Base-by-base conservation (phyloP, 257 asterid genomes). In the Catharanthus roseus region DNA sequence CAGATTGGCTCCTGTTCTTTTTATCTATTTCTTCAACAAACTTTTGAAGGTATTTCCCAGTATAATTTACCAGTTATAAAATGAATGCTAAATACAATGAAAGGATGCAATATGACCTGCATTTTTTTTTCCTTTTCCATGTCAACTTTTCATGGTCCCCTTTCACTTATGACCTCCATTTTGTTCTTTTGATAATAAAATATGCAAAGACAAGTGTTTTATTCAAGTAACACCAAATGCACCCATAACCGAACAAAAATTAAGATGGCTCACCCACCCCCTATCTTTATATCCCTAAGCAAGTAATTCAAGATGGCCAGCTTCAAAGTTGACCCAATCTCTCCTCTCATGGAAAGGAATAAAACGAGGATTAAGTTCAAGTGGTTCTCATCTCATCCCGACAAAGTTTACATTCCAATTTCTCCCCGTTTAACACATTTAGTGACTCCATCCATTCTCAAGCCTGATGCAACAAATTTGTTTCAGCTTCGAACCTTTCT, bases 401-500 rank as follows among this genome's bases (percentile, higher is more conserved):
- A 67, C 8, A 42, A 47, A 67, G n/a, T 31, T 18, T 15, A 58
- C 31, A 24, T 28, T 41, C 33, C 44, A 65, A 23, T 10, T 18
- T 13, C 51, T 68, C 47, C 36, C 16, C 44, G 38, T 34, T 0
- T 3, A 50, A 77, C 41, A 34, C 55, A 54, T 36, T 68, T 53
- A 42, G 62, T 62, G 26, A 49, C 29, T 13, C 50, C 39, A 71
- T 44, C 75, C 64, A 36, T 36, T 71, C 62, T 69, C 41, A 80
- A 64, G 80, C n/a, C 28, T 42, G 74, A 67, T 51, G 50, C 67
- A 45, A 67, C 33, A 61, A 42, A 67, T 51, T 45, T 69, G 63
- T 42, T 62, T 72, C 72, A 66, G 72, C 60, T 67, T 69, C 75
- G 23, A 63, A 90, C 96, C 93, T 86, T 36, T 87, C 92, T 38